These are phyloP conservation scores for Aspergillus ochraceoroseus DNA, from an alignment of 2,329 filamentous ascomycete species.

Conservation along the genomic window DNA sequence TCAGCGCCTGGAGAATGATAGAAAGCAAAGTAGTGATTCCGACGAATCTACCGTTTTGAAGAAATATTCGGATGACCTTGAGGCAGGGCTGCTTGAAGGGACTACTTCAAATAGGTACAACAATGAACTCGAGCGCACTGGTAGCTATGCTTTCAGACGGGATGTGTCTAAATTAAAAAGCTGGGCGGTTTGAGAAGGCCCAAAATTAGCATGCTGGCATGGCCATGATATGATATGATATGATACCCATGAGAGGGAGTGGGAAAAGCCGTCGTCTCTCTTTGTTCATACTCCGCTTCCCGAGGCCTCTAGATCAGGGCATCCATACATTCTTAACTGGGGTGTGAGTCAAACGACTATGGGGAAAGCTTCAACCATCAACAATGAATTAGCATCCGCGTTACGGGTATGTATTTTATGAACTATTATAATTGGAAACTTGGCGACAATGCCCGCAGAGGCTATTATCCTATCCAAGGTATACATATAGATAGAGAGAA, in stretches of 20 bases:
- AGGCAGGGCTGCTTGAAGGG: constrained; percentile 17
- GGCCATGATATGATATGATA: not conserved
- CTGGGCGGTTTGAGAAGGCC: constrained; percentile 24
- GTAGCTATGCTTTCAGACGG: constrained; percentile 34
- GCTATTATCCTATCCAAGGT: too few species aligned
- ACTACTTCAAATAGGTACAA: constrained; percentile 25
- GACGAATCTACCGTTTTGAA: constrained; percentile 28
- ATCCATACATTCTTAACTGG: constrained; percentile 6
- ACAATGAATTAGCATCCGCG: not conserved
- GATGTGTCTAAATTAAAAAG: constrained; percentile 39
- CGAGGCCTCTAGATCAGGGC: not conserved
- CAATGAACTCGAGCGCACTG: constrained; percentile 28
- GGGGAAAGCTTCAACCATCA: not conserved
- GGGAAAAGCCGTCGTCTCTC: too few species aligned
- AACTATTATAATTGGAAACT: not conserved
- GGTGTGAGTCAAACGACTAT: constrained; percentile 1
- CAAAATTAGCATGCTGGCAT: not conserved
- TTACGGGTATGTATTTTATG: not conserved
- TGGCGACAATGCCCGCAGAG: too few species aligned
- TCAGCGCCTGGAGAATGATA: constrained; percentile 33
- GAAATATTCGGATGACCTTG: constrained; percentile 24
- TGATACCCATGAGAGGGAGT: not conserved
- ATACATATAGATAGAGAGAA: too few species aligned
- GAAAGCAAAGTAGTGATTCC: constrained; percentile 26
- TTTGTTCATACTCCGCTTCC: not conserved